These are phyloP conservation scores for Monosporascus sp. DNA, from an alignment of 2,329 filamentous ascomycete genomes.

Conservation along the genomic window DNA sequence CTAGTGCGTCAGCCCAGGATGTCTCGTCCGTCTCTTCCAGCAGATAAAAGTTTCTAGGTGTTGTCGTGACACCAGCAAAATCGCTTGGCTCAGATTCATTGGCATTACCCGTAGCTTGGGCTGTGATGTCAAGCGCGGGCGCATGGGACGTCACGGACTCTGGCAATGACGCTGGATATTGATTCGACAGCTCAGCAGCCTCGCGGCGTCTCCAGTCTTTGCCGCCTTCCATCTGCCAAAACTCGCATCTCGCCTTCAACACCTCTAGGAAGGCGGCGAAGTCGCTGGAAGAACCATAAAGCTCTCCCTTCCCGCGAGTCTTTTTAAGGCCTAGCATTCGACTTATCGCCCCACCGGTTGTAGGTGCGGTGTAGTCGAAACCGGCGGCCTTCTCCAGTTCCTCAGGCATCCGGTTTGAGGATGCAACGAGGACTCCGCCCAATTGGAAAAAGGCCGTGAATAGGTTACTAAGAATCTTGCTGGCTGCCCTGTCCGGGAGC, in stretches of 20 bases:
- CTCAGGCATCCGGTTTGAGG: slow-evolving; percentile 79
- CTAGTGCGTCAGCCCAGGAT: slow-evolving; percentile 21
- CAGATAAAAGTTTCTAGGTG: slow-evolving; percentile 26
- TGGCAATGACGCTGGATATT: slow-evolving; percentile 6
- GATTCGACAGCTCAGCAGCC: slow-evolving; percentile 26
- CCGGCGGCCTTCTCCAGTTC: slow-evolving; percentile 73
- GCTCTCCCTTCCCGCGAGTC: slow-evolving; percentile 36
- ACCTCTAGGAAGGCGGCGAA: slow-evolving; percentile 74
- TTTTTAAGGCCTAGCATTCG: slow-evolving; percentile 41
- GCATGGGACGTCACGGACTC: slow-evolving; percentile 4
- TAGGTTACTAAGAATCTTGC: slow-evolving; percentile 74
- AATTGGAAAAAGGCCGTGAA: slow-evolving; percentile 79
- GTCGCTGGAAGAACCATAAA: slow-evolving; percentile 61
- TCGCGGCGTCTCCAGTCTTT: slow-evolving; percentile 66
- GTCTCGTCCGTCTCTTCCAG: slow-evolving; percentile 18
- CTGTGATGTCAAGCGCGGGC: not conserved
- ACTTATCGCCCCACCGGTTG: slow-evolving; percentile 43
- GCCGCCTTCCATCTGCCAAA: slow-evolving; percentile 77
- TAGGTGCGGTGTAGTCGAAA: slow-evolving; percentile 57
- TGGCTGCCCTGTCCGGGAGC: slow-evolving; percentile 70
- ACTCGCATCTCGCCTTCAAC: slow-evolving; percentile 70
- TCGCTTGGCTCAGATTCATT: slow-evolving; percentile 3
- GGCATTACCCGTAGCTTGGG: not conserved
- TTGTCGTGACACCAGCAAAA: slow-evolving; percentile 5
- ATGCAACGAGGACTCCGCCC: slow-evolving; percentile 74